A percentile compares a stretch with the other conserved stretches of the same genome.
Evolutionary conservation across 495 filamentous ascomycete species (phyloP).

Genomic region (Barbatosphaeria neglecta): DNA sequence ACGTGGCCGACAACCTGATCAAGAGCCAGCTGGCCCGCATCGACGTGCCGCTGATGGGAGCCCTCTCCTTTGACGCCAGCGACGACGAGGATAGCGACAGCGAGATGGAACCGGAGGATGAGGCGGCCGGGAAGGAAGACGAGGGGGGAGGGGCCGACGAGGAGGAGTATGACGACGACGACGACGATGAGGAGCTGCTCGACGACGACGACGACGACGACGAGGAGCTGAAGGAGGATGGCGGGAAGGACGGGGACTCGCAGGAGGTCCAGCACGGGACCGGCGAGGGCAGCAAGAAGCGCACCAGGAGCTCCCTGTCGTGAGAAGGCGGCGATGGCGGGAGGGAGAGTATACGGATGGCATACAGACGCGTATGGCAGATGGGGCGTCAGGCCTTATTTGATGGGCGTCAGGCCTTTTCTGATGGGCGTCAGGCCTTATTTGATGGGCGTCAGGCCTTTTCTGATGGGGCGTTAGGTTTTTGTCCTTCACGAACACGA

Average conservation of each 20-base stretch:
- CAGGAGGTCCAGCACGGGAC: slow-evolving; percentile 13
- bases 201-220: slow-evolving; percentile 6
- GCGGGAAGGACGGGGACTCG: slow-evolving; percentile 2
- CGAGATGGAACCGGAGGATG: slow-evolving; percentile 6
- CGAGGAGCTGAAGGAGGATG: slow-evolving; percentile 1
- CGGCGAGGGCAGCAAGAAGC: slow-evolving; percentile 9
- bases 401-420: too few relatives aligned
- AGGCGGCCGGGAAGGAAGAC: too few relatives aligned
- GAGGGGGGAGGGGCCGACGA: slow-evolving; percentile 7
- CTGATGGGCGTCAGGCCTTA: too few relatives aligned
- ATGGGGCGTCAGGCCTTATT: too few relatives aligned
- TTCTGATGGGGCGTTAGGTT: too few relatives aligned
- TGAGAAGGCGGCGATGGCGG: not conserved
- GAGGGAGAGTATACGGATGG: not conserved
- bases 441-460: too few relatives aligned
- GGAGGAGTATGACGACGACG: slow-evolving; percentile 10
- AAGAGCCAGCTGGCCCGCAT: slow-evolving; percentile 19
- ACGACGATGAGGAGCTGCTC: slow-evolving; percentile 8
- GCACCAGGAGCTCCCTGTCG: slow-evolving; percentile 8
- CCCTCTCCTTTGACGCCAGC: slow-evolving; percentile 20
- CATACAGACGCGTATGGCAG: not conserved
- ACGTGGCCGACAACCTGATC: slow-evolving; percentile 21
- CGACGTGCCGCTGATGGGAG: slow-evolving; percentile 21
- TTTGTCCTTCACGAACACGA: too few relatives aligned
- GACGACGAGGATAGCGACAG: slow-evolving; percentile 13